Conservation (phyloP, 805 yeast species). For the Lipomyces kockii region DNA sequence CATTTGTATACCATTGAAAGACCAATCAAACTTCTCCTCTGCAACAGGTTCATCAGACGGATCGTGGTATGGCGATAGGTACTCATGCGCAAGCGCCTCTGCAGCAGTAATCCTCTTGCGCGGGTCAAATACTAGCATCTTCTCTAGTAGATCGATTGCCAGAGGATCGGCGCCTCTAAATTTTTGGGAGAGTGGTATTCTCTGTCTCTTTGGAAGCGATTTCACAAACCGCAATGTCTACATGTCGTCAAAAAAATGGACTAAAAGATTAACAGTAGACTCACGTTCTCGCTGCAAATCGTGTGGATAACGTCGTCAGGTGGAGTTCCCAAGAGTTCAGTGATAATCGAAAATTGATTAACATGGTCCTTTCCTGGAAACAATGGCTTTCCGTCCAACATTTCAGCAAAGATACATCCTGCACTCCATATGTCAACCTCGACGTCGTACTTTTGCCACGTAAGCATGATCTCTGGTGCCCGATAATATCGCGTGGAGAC, state of each 20-base stretch:
- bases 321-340: conserved; percentile 94
- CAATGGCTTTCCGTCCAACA: conserved; percentile 95
- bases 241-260: neutral
- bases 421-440: conserved; percentile 97
- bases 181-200: conserved; percentile 82
- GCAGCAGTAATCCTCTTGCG: conserved; percentile 91
- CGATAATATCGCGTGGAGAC: conserved; percentile 95
- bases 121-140: conserved; percentile 95
- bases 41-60: conserved; percentile 97
- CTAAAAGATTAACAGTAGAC: neutral
- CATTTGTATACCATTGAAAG: conserved; percentile 67
- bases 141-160: conserved; percentile 84
- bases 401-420: conserved; percentile 96
- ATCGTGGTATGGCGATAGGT: conserved; percentile 93
- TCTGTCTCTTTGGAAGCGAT: conserved; percentile 89
- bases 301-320: conserved; percentile 96
- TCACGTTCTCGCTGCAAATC: conserved; percentile 82
- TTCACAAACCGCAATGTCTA: conserved; percentile 86
- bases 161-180: conserved; percentile 72
- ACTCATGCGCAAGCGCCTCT: conserved; percentile 86
- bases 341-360: conserved; percentile 95
- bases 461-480: conserved; percentile 97
- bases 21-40: conserved; percentile 93
- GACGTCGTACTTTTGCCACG: conserved; percentile 97
- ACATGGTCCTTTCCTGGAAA: conserved; percentile 99